Evolutionary conservation across 2,329 filamentous ascomycete species (phyloP), one percentile per base, ranked within the genome.

Genomic region (Acephala macrosclerotiorum): DNA sequence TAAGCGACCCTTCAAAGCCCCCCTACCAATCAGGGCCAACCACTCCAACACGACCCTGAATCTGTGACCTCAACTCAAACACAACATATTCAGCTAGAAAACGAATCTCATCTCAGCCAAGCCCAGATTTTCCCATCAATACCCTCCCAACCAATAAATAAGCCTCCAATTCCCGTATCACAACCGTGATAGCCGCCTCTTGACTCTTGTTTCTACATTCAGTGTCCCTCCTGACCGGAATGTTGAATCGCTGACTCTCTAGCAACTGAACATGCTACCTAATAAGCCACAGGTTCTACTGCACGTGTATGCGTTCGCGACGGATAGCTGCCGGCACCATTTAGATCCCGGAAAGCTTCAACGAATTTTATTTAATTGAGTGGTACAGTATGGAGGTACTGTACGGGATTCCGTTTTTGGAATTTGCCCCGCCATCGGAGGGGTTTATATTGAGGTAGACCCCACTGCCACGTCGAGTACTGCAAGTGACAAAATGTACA

Each of bases 61-160:
- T 29, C 1, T 49, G 4, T 6, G 16, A 49, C 25, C 45, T 26
- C 49, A 53, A 14, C 49, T 29, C 49, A 53, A 22, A 51, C 22
- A 53, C 26, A 33, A 33, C 45, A 49, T 49, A 49, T 49, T 45
- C 45, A 49, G 18, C 45, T 9, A 22, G 45, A 49, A 49, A 49
- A 49, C 6, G n/a, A 49, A 25, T 49, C 45, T 49, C 45, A 49
- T 49, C 45, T 49, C 45, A 49, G 45, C 45, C 45, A 49, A 49
- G 20, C 45, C 45, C 45, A 11, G 45, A 9, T 2, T 22, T 22
- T 14, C 45, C 45, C 5, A 49, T 49, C 45, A 20, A 22, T 22
- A 22, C 1, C n/a, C 20, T 22, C 45, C 11, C 45, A 18, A 25
- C 45, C 45, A 53, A 53, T 53, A 7, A 25, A 53, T 53, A 33